These are phyloP conservation scores for Carpinus viminea DNA, from an alignment of 306 rosid species.

Conservation along the genomic window DNA sequence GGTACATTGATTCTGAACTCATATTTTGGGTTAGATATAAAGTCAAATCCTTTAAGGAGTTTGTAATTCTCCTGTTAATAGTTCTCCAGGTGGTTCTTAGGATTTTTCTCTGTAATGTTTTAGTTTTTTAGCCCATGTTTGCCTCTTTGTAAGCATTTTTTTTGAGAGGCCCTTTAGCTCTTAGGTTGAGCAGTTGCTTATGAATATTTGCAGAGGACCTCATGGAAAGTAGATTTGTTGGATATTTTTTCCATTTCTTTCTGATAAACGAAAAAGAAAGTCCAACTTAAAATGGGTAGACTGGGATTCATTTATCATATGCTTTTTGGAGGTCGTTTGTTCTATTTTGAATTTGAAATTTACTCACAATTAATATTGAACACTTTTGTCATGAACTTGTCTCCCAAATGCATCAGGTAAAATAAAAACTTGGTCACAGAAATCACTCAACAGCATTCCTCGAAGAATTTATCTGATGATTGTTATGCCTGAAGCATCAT, in stretches of 20 bases:
- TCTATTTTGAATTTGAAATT: neutral
- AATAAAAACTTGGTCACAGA: constrained; percentile 12
- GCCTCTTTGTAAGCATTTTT: no score
- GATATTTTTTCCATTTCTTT: neutral
- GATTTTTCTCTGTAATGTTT: no score
- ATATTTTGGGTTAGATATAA: no score
- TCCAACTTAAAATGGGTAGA: neutral
- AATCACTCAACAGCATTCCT: constrained; percentile 25
- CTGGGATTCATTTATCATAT: neutral
- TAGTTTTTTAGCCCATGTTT: no score
- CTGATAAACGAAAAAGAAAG: neutral
- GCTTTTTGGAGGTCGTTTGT: neutral
- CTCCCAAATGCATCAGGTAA: no score
- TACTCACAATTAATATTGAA: neutral
- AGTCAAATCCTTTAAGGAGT: no score
- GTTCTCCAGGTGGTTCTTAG: no score
- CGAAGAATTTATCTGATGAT: constrained; percentile 17
- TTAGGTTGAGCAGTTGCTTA: no score
- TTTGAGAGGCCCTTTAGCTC: no score
- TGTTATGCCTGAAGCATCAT: constrained; percentile 40
- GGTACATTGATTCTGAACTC: no score
- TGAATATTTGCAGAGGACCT: neutral
- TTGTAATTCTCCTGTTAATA: no score
- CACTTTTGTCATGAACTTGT: no score
- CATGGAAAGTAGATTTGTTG: neutral